Evolutionary conservation across 2,329 filamentous ascomycete species (phyloP).

Genomic region (Hypoxylon sp.): DNA sequence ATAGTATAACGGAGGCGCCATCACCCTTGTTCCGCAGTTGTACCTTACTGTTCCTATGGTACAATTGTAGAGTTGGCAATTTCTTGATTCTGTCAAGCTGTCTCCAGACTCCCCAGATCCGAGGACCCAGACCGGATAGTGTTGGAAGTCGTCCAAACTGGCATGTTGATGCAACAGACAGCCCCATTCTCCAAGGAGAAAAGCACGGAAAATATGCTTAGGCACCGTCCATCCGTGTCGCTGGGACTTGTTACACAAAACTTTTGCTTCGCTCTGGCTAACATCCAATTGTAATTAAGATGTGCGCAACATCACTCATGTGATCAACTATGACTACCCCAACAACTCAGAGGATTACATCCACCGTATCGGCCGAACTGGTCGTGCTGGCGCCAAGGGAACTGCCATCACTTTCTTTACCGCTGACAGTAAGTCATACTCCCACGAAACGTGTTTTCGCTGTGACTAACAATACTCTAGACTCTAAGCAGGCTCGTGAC

Average conservation of each 20-base stretch:
- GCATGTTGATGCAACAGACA: slow-evolving; percentile 73
- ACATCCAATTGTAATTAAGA: slow-evolving; percentile 82
- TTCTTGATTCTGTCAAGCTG: slow-evolving; percentile 83
- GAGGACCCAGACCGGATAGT: slow-evolving; percentile 68
- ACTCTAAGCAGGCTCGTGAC: slow-evolving; percentile 96
- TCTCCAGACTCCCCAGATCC: slow-evolving; percentile 70
- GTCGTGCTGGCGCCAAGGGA: slow-evolving; percentile 92
- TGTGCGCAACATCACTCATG: slow-evolving; percentile 99
- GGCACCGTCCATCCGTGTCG: slow-evolving; percentile 64
- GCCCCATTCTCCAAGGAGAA: slow-evolving; percentile 71
- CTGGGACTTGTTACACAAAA: slow-evolving; percentile 74
- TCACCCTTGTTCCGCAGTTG: slow-evolving; percentile 83
- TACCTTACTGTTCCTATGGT: slow-evolving; percentile 73
- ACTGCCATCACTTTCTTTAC: slow-evolving; percentile 99
- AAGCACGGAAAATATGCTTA: slow-evolving; percentile 67
- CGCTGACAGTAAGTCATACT: slow-evolving; percentile 88
- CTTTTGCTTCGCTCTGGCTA: slow-evolving; percentile 78
- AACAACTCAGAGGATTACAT: slow-evolving; percentile 99
- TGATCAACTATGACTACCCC: slow-evolving; percentile 99
- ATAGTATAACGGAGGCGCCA: slow-evolving; percentile 78
- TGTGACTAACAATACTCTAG: slow-evolving; percentile 65
- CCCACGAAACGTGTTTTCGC: neutral
- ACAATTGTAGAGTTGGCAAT: slow-evolving; percentile 84
- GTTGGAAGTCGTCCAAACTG: slow-evolving; percentile 66
- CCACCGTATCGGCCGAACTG: slow-evolving; percentile 95